These are phyloP conservation scores for Strigomonas culicis DNA, from an alignment of 208 protist genomes.

Conservation along the genomic window DNA sequence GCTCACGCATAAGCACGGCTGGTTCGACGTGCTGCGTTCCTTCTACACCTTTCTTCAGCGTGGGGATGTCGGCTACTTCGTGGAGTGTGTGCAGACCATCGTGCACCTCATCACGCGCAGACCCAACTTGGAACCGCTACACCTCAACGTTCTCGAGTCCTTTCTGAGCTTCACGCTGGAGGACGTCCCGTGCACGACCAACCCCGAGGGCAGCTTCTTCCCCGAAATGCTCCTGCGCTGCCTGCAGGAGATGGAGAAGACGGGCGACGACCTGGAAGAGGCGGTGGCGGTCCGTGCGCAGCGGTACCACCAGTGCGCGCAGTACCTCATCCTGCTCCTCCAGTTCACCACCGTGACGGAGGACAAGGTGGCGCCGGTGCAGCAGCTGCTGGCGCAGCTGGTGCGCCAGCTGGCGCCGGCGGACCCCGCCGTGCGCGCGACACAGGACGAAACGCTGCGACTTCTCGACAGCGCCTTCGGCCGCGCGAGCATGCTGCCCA, in stretches of 20 bases:
- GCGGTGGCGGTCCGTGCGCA: constrained; percentile 16
- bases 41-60: constrained; percentile 27
- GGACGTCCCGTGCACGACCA: not conserved
- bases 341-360: constrained; percentile 26
- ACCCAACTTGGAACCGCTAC: constrained; percentile 84
- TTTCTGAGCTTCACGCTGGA: constrained; percentile 56
- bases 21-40: constrained; percentile 65
- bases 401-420: constrained; percentile 10
- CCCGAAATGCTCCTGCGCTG: constrained; percentile 53
- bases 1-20: constrained; percentile 76
- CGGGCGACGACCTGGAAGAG: not conserved
- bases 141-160: constrained; percentile 48
- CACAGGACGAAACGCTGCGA: not conserved
- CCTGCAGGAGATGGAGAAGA: constrained; percentile 23
- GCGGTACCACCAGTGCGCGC: constrained; percentile 52
- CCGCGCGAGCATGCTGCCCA: constrained; percentile 19
- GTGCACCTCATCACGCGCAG: constrained; percentile 79
- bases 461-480: not conserved
- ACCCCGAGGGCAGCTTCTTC: constrained; percentile 37
- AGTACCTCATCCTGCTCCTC: constrained; percentile 65
- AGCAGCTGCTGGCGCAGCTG: constrained; percentile 21
- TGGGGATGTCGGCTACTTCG: constrained; percentile 25
- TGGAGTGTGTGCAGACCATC: constrained; percentile 55
- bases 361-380: constrained; percentile 15
- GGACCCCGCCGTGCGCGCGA: not conserved